Base-by-base conservation (phyloP, 495 filamentous ascomycete species). In the Xylaria castorea region DNA sequence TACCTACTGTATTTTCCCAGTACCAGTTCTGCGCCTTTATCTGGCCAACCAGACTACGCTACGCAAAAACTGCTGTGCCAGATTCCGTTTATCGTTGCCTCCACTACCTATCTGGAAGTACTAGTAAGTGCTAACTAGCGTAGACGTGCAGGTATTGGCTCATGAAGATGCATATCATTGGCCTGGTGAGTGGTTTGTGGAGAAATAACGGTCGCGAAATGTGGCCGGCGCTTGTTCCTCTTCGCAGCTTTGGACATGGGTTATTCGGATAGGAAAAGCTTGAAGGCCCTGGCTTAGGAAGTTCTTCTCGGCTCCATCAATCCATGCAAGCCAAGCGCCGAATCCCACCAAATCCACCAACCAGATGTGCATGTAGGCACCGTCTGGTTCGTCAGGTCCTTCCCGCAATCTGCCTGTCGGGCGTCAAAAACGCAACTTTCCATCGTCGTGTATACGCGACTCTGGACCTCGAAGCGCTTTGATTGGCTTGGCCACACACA, bases 281-380 rank as follows among this genome's bases (percentile, higher is more conserved):
- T n/a, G 57, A 27, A 38, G n/a, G 9, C 36, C 60, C 61, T 44
- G 58, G 18, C n/a, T 9, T 44, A 64, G 27, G 22, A 64, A 38
- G 58, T 40, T 38, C 38, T 25, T 44, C 38, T 42, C n/a, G 0
- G 58, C 58, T n/a, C 58, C 58, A 61, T 40, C 34, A n/a, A n/a
- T 38, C 61, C 61, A 64, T 68, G 66, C 66, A 68, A 68, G 66
- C 66, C 66, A 68, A 68, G 66, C 66, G 66, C 66, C 50, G 50
- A 27, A 36, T 36, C 50, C 50, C 66, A 68, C 66, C 36, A 68
- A 42, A 5, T 16, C 66, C 50, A 42, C 48, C 48, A 42, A 68
- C 50, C 48, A 68, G 22, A 40, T n/a, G 8, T 30, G n/a, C 46
- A 16, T 40, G 20, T 55, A 36, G 22, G 14, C 48, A 30, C 3